phyloP scores from a whole-genome alignment of 192 early-diverging fungal genomes.

The Neocallimastix lanati region DNA sequence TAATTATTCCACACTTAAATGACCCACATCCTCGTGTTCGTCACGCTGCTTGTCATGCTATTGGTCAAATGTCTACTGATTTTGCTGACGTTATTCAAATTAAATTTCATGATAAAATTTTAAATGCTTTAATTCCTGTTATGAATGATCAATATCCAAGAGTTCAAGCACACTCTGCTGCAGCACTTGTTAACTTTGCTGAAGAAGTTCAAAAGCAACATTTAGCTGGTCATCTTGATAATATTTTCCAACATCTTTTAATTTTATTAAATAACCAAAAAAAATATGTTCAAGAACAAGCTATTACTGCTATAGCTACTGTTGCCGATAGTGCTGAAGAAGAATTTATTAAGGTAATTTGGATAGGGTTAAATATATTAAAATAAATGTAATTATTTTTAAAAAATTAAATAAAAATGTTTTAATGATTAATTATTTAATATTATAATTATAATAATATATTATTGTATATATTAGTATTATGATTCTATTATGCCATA shows the following conservation, averaged over 20 bases:
- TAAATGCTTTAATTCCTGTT: conserved; percentile 62
- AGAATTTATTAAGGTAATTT: conserved; percentile 48
- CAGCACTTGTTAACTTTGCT: conserved; percentile 94
- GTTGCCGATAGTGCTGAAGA: conserved; percentile 90
- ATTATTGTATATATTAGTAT: conserved; percentile 20
- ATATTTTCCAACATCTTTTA: conserved; percentile 71
- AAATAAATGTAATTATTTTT: too few species aligned
- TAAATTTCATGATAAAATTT: conserved; percentile 48
- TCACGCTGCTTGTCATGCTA: conserved; percentile 85
- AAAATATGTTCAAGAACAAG: conserved; percentile 96
- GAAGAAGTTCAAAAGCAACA: conserved; percentile 68
- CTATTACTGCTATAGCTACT: conserved; percentile 91
- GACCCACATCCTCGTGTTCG: conserved; percentile 90
- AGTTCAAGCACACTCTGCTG: conserved; percentile 88
- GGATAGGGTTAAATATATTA: too few species aligned
- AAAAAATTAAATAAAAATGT: too few species aligned
- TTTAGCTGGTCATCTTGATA: conserved; percentile 75
- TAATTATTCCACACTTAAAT: conserved; percentile 60
- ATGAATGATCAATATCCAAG: conserved; percentile 74
- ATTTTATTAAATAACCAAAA: conserved; percentile 63
- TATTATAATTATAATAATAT: too few species aligned
- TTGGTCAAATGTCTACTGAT: conserved; percentile 96
- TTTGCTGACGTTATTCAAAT: conserved; percentile 61
- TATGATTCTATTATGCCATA: conserved; percentile 91
- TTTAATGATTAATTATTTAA: too few species aligned